A percentile compares a stretch with the other conserved stretches of the same genome.
phyloP scores from a whole-genome alignment of 2,329 filamentous ascomycete species.

The Aspergillus caelatus region DNA sequence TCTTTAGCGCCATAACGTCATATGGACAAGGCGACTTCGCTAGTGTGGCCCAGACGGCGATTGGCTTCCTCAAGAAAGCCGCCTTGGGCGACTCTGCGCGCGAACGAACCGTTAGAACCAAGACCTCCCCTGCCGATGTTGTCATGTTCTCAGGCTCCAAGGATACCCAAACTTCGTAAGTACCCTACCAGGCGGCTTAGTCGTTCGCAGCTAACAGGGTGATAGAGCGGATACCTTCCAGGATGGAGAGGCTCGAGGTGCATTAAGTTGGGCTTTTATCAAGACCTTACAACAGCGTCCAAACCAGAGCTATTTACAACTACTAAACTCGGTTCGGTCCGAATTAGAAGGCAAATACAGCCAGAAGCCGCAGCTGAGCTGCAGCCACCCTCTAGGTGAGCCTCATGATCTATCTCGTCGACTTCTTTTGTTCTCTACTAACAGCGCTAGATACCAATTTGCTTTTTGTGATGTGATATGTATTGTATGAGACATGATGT shows the following conservation, averaged over 20 bases:
- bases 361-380: constrained; percentile 95
- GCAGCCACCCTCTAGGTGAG: constrained; percentile 92
- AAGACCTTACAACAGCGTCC: constrained; percentile 84
- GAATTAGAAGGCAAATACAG: constrained; percentile 84
- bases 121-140: constrained; percentile 92
- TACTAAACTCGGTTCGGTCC: constrained; percentile 91
- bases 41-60: constrained; percentile 77
- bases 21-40: constrained; percentile 83
- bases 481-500: constrained; percentile 11
- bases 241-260: constrained; percentile 83
- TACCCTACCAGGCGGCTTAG: background rate
- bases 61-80: constrained; percentile 85
- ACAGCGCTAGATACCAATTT: constrained; percentile 60
- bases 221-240: constrained; percentile 86
- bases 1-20: constrained; percentile 68
- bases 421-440: background rate
- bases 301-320: constrained; percentile 90
- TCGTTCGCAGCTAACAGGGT: background rate
- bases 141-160: constrained; percentile 98
- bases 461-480: constrained; percentile 65
- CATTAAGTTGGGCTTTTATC: constrained; percentile 98
- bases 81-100: constrained; percentile 76
- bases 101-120: constrained; percentile 79
- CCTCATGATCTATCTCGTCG: constrained; percentile 12
- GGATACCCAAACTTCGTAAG: constrained; percentile 75